Evolutionary conservation across 2,329 filamentous ascomycete species (phyloP), one percentile per base, ranked within the genome.

Genomic region (Aspergillus sp.): DNA sequence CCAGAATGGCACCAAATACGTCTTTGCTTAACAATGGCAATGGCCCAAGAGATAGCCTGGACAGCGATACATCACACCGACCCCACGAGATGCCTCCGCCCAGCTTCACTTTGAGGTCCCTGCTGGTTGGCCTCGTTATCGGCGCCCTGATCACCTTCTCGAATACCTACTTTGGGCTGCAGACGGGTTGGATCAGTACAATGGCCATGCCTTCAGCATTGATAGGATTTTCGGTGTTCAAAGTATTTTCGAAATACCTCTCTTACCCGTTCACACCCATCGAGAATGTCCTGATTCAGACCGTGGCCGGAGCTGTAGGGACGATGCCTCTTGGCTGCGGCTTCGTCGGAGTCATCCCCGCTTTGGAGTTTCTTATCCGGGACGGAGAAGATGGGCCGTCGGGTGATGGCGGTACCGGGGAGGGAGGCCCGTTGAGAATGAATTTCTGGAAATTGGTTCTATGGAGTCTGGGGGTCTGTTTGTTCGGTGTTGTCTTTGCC

Each of bases 141-240:
- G 95, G 95, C 41, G 85, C 95, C 4, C 81, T 98, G 55, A 96
- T 98, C 69, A 95, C 90, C 71, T 96, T 96, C 73, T 96, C 91
- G 52, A 99, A 99, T 72, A 97, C 96, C 81, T 99, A 98, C 75
- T 99, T 99, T 73, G 95, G 95, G n/a, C 81, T 99, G 33, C 95
- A 98, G 77, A 96, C 91, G 27, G 87, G 87, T 63, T 90, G 87
- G 87, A 84, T 90, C 39, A 86, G 88, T 68, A 90, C 91, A 65
- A 98, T 99, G 95, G 90, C 91, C 15, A 97, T 99, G 92, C 95
- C 95, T 0, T 90, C 92, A 1, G 95, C 92, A 20, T 80, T 99
- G 59, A 91, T 99, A 70, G 93, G 95, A 2, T 98, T 97, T 71
- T 93, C 92, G 11, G 89, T 96, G 66, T 99, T 99, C 81, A 91